A percentile compares a stretch with the other conserved stretches of the same genome.
These are phyloP conservation scores for Rubia occidens DNA, from an alignment of 305 asterid species.

Conservation along the genomic window DNA sequence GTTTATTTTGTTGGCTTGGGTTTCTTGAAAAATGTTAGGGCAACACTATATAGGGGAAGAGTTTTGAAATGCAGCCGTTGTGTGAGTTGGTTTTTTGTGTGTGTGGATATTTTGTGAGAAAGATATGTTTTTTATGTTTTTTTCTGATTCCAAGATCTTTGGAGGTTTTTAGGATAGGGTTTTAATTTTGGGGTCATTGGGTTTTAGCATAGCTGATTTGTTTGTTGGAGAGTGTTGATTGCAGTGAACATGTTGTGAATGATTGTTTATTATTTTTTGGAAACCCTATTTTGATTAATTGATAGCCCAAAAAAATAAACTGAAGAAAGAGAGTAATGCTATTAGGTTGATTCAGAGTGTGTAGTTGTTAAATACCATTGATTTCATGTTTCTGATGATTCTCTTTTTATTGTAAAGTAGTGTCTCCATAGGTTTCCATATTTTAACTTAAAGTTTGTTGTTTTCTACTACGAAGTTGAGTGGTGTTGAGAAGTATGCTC, in stretches of 20 bases:
- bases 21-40: slow-evolving; percentile 89
- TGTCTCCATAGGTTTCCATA: neutral
- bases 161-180: neutral
- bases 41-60: slow-evolving; percentile 96
- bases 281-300: neutral
- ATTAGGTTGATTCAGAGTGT: neutral
- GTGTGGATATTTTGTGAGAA: neutral
- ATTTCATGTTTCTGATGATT: neutral
- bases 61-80: slow-evolving; percentile 91
- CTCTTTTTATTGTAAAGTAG: neutral
- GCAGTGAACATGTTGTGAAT: neutral
- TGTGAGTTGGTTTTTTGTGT: slow-evolving; percentile 28
- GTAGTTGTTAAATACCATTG: neutral
- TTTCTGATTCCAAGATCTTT: neutral
- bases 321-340: neutral
- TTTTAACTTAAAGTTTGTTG: neutral
- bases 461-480: neutral
- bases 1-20: slow-evolving; percentile 99
- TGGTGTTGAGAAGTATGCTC: neutral
- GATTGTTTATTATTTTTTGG: neutral
- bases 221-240: neutral
- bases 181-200: neutral
- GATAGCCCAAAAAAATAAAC: neutral
- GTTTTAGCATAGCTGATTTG: neutral
- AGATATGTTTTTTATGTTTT: neutral